These are phyloP conservation scores for Podospora anserina DNA, from an alignment of 495 filamentous ascomycete genomes.

Conservation along the genomic window DNA sequence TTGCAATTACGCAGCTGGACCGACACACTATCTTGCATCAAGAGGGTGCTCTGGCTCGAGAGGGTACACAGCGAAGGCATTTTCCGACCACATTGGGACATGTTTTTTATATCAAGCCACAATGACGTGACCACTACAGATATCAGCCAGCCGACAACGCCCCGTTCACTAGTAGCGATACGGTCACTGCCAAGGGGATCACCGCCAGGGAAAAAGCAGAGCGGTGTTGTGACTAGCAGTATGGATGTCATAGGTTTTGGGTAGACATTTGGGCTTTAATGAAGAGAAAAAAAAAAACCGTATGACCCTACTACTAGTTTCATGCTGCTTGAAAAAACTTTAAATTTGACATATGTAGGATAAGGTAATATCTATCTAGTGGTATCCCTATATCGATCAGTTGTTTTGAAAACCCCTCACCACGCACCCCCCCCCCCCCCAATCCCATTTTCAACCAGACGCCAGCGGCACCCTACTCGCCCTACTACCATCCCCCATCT, in stretches of 20 bases:
- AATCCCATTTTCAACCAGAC: neutral
- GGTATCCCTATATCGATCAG: too few species aligned
- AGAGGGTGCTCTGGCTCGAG: neutral
- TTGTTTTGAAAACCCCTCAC: too few species aligned
- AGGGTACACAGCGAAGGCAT: neutral
- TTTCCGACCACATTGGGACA: neutral
- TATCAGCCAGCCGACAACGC: neutral
- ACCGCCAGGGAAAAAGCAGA: neutral
- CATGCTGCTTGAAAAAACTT: too few species aligned
- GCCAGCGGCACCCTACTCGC: neutral
- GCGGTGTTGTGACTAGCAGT: neutral
- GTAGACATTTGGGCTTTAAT: neutral
- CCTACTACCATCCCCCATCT: neutral
- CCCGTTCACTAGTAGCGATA: neutral
- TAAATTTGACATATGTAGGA: too few species aligned
- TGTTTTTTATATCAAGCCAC: neutral
- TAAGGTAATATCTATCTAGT: too few species aligned
- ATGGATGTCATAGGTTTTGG: neutral
- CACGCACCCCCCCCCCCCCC: too few species aligned
- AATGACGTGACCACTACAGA: neutral
- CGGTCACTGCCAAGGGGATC: neutral
- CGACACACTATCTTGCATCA: neutral
- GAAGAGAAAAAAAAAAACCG: too few species aligned
- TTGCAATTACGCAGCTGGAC: neutral
- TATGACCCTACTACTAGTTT: too few species aligned